Base-by-base conservation (phyloP, 257 asterid genomes). In the Henckelia pumila region DNA sequence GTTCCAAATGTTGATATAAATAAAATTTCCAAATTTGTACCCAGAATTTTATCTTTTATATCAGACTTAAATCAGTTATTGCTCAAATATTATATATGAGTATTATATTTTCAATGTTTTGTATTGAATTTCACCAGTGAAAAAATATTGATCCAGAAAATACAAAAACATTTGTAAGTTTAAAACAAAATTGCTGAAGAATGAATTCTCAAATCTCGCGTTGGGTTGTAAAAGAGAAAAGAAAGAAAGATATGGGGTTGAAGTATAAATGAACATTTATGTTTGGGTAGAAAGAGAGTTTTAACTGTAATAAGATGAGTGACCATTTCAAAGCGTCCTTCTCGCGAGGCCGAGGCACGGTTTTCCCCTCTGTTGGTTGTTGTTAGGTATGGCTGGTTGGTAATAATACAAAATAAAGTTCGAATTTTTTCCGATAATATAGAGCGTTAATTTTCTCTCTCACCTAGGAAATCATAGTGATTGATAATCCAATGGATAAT, bases 241-340 rank as follows among this genome's bases (percentile, higher is more conserved):
- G 5, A 13, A 40, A 14, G 19, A 40, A 40, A 40, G 52, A 0
- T 0, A 14, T 33, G 55, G 8, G 26, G 44, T 21, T 4, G 3
- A 0, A 37, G 22, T 6, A 22, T 10, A 63, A 33, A 13, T 37
- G 21, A 24, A 63, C 6, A 37, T 19, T 3, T 8, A 40, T 35
- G n/a, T n/a, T n/a, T 33, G 57, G 55, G 11, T 8, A 11, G 19
- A 50, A 65, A 25, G 16, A 11, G 26, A 26, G 8, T 7, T 10
- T 10, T 16, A 22, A 16, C 8, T 50, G 30, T 9, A 56, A 37
- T 21, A 23, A 1, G 10, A 23, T 13, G 63, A 35, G 76, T 61
- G 83, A 77, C 75, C 78, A 75, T 77, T 79, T 77, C 82, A 80
- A 77, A 73, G 88, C 91, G 81, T 56, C 17, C 73, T 77, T 80